Base-by-base conservation (phyloP, 345 rosid species). In the Clarkia xantiana region DNA sequence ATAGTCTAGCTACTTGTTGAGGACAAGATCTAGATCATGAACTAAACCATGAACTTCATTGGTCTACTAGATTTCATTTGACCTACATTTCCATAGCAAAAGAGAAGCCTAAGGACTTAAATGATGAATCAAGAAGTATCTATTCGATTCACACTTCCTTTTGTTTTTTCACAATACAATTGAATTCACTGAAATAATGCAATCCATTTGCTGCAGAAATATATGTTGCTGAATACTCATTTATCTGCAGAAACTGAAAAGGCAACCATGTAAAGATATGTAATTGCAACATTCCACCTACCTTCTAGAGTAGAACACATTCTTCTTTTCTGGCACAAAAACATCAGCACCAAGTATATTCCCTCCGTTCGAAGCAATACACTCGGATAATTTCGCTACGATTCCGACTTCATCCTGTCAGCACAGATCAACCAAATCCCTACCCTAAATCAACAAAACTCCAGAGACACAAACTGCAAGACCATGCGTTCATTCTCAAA, bases 281-380 rank as follows among this genome's bases (percentile, higher is more conserved):
- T 1, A 49, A 49, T 18, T n/a, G 41, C 18, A 29, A 9, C 16
- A 18, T 53, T 11, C 41, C 16, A 43, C 45, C 3, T 65, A 86
- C 98, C 93, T 91, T 68, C 98, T 73, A 42, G 89, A 91, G 67
- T 91, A 91, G 64, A 91, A 91, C 36, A 84, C 85, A 53, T 74
- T 76, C 57, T 68, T 75, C 44, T 76, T 83, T 13, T 83, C 71
- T 8, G 94, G 96, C 45, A 91, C 96, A 54, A 86, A 91, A 41
- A 91, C 82, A 73, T 91, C 96, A 16, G 88, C 88, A 9, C 64
- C 80, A 51, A 83, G 93, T 70, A 91, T 91, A 74, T 86, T 91
- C 29, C 94, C 98, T 1, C 98, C 87, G 18, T 78, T 79, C 18
- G 94, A 77, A 62, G 98, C 94, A 66, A 86, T 91, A 44, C 96